Evolutionary conservation across 2,329 filamentous ascomycete species (phyloP), one percentile per base, ranked within the genome.

Genomic region (Colletotrichum ledebouriae): DNA sequence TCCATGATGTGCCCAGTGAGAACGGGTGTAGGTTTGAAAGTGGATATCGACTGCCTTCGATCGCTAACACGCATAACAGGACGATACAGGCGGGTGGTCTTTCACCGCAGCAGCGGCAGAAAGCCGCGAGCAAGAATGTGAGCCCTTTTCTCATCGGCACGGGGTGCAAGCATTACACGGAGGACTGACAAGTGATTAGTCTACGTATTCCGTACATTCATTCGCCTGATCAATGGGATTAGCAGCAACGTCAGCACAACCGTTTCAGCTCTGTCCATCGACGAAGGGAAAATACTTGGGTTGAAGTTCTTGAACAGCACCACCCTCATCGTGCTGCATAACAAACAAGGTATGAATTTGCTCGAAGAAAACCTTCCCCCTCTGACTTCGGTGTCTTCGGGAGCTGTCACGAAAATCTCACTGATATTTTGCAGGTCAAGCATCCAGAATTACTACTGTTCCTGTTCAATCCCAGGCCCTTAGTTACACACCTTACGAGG

Each of bases 281-380:
- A 77, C 1, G 73, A 78, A 6, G 79, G 79, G 11, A 79, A 76
- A n/a, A 78, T 90, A 15, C 76, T 88, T 20, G 90, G 94, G 75
- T 77, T 91, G 13, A 90, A 90, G 74, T 93, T 94, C 73, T 83
- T 92, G 49, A 84, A 91, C 72, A 87, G 91, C 63, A 78, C 83
- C 12, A 83, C 80, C 0, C 76, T 94, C 2, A 82, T 94, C 60
- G 72, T 92, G 1, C 83, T 94, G 2, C 78, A 86, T 85, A 78
- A 74, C 76, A 49, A 72, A 59, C 25, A 74, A 73, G 80, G 84
- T 83, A 73, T 47, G 72, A 39, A 39, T 13, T 5, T 12, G 17
- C 22, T 12, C 5, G 9, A 29, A 29, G 6, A 29, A 29, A 29
- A 29, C 29, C 6, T 22, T 22, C 17, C 46, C 29, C 22, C 29